Percentiles rank a stretch among this genome's conserved stretches.
phyloP scores from a whole-genome alignment of 1,284 basidiomycete genomes.

The Ceratobasidium sp. region DNA sequence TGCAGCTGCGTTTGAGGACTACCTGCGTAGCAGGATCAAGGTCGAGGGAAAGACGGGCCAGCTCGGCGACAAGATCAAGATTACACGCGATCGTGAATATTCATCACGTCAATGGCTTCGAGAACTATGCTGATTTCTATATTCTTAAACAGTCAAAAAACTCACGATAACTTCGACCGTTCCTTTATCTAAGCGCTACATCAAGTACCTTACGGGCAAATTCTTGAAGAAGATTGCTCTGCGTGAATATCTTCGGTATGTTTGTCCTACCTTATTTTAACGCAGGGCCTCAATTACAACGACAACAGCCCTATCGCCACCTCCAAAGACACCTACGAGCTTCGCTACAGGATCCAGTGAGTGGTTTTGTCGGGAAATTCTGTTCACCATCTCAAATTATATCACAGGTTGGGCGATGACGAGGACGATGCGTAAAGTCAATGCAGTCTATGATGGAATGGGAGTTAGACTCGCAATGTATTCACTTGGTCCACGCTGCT shows the following conservation, averaged over 20 bases:
- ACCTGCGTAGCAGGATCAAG: conserved; percentile 94
- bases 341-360: conserved; percentile 92
- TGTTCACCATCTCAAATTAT: not conserved
- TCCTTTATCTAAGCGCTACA: conserved; percentile 91
- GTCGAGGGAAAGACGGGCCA: conserved; percentile 68
- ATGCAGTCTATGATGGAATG: not conserved
- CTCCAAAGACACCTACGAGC: conserved; percentile 88
- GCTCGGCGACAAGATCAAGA: conserved; percentile 85
- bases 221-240: conserved; percentile 92
- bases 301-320: conserved; percentile 81
- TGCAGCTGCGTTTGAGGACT: conserved; percentile 90
- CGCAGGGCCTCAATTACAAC: conserved; percentile 54
- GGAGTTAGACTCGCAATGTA: conserved; percentile 35
- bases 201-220: conserved; percentile 96
- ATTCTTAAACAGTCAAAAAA: conserved; percentile 69
- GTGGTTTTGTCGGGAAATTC: conserved; percentile 52
- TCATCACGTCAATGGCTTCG: not conserved
- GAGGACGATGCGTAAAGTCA: conserved; percentile 43
- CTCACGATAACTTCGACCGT: conserved; percentile 84
- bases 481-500: conserved; percentile 2
- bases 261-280: not conserved
- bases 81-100: conserved; percentile 79
- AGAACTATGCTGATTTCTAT: conserved; percentile 39
- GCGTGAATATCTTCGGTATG: conserved; percentile 84
- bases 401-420: conserved; percentile 41